Base-by-base conservation (phyloP, 73 alveolate species). In the Stentor roeselii region DNA sequence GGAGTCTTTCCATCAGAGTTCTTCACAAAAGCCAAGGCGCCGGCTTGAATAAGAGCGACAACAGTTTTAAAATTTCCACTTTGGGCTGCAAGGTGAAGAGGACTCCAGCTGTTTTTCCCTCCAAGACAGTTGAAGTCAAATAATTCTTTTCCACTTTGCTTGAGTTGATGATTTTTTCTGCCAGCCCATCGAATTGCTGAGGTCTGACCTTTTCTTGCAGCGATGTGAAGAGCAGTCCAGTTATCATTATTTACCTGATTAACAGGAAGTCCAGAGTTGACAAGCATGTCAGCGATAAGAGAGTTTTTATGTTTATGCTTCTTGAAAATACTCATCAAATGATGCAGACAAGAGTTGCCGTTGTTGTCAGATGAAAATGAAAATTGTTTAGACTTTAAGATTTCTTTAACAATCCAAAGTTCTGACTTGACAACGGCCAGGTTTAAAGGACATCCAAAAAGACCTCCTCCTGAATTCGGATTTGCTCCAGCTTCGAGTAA, bases 201-300 rank as follows among this genome's bases (percentile, higher is more conserved):
- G 61, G 88, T 89, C 76, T 94, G 86, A 14, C 96, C 92, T 90
- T 87, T 96, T 80, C 92, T 92, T 34, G 93, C 96, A 0, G 99
- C 98, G 6, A 89, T 75, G 75, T 94, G 98, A 59, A 96, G 86
- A n/a, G 99, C 98, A 1, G 98, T 90, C 96, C 97, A 88, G 60
- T 89, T 92, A 75, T 92, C 96, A 74, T 78, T 36, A 75, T 94
- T 95, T 42, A 74, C 78, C 14, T 84, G 75, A 80, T 95, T 95
- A 0, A 89, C 90, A 11, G 93, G 88, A 30, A 94, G 93, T 1
- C 93, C 93, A 59, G 91, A 86, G 59, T 87, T 89, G 3, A 94
- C 78, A 37, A 95, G 86, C 41, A 88, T 61, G 67, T 93, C 95
- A 42, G 93, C 93, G n/a, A 95, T 95, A 34, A 84, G 76, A 0